Evolutionary conservation across 495 filamentous ascomycete species (phyloP), one percentile per base, ranked within the genome.

Genomic region (Staphylotrichum longicolle): DNA sequence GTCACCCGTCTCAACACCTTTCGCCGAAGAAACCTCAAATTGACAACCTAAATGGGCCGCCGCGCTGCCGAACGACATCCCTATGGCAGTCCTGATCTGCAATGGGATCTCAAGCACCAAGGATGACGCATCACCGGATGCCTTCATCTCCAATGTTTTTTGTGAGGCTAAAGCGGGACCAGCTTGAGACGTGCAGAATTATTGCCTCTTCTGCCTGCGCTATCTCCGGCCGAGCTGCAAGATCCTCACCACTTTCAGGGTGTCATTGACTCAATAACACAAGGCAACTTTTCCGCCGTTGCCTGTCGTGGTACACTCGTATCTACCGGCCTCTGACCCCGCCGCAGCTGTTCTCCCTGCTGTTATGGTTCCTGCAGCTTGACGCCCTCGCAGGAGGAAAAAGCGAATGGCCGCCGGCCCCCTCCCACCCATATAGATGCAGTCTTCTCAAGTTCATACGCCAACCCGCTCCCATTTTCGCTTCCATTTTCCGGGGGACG

Each of bases 361-460:
- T 45, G 42, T 45, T 10, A 10, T 39, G 42, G 45, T 20, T 48
- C 45, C 45, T 48, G 45, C 45, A 48, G 45, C 45, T 30, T 48
- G 45, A 48, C 27, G 20, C 20, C 5, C 20, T 48, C 46, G 7
- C 46, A 27, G 7, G 27, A 4, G 3, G 4, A 32, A 2, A 20
- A 48, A 32, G 7, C 46, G 46, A 48, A 48, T 48, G 15, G 32
- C 8, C 15, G 7, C 7, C 3, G 27, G 3, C 14, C 7, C 10
- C 42, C 9, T 45, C 42, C 42, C 42, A 45, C 42, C 15, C 46
- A 48, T 48, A 6, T 7, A 32, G 11, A 46, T 20, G 44, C 44
- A 15, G 12, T 14, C 9, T 11, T 2, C 12, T 46, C 12, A 15
- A 14, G 11, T 20, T 46, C 12, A 46, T 46, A 46, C 15, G 44